Evolutionary conservation across 495 filamentous ascomycete genomes (phyloP), one percentile per base, ranked within the genome.

Genomic region (Margaritispora aquatica): DNA sequence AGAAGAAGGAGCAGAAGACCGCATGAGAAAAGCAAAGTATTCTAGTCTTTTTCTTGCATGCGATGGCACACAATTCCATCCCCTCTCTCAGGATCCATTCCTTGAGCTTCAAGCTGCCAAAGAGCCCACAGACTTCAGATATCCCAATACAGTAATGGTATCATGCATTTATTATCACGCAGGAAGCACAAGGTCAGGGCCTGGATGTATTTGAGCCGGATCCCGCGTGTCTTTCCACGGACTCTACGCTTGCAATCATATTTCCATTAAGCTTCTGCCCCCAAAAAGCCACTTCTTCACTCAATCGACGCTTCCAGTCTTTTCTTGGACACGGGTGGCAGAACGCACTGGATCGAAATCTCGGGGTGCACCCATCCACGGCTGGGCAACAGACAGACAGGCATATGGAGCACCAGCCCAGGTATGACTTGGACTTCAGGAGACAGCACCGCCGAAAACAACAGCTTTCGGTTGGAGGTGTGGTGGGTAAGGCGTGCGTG

Each of bases 251-350:
- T 29, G 51, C 26, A 0, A 55, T 55, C 53, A 44, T n/a, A 44
- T 26, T 55, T 26, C 29, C 22, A 38, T 55, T 55, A 55, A 55
- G 53, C 53, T 55, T 44, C 53, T 55, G 31, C 53, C 53, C 53
- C 53, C 52, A 54, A 55, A 22, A 54, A 26, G 31, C 53, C 31
- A 44, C 38, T 44, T 55, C 53, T 38, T 38, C 31, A 41, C 53
- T 19, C 20, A 21, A 21, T 19, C 31, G 36, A 13, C 21, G 34
- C 53, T 34, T 17, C 15, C 27, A 20, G 44, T 48, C 44, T 22
- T n/a, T n/a, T n/a, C 44, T 10, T 21, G 20, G 19, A 51, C 48
- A n/a, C 21, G 48, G 21, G 24, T 24, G 24, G 48, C 51, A 54
- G 51, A 34, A 54, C n/a, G 24, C 26, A 54, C 26, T 54, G 27